phyloP scores from a whole-genome alignment of 129 eudicot genomes.

The Erigeron canadensis region DNA sequence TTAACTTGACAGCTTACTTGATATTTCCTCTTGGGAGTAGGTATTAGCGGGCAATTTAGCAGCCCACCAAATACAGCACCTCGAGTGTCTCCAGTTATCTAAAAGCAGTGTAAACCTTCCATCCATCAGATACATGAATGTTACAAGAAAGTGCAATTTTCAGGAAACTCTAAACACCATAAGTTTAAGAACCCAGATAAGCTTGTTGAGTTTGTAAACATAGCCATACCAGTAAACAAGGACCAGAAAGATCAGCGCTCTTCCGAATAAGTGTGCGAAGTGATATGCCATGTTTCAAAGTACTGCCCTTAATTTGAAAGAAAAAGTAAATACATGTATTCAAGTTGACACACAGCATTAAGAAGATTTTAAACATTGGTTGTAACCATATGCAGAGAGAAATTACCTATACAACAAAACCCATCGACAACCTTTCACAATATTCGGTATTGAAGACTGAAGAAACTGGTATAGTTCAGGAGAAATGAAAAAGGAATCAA shows the following conservation, averaged over 20 bases:
- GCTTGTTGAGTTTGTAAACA: slow-evolving; percentile 11
- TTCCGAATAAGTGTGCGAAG: slow-evolving; percentile 85
- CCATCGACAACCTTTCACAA: slow-evolving; percentile 94
- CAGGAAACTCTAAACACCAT: not conserved
- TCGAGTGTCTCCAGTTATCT: slow-evolving; percentile 84
- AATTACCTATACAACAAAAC: slow-evolving; percentile 84
- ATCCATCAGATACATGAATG: slow-evolving; percentile 11
- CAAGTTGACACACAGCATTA: slow-evolving; percentile 16
- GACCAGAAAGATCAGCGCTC: slow-evolving; percentile 80
- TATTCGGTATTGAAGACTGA: slow-evolving; percentile 79
- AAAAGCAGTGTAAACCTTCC: slow-evolving; percentile 12
- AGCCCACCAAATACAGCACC: slow-evolving; percentile 98
- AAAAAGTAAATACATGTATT: slow-evolving; percentile 29
- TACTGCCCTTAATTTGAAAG: slow-evolving; percentile 95
- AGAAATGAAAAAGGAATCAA: slow-evolving; percentile 68
- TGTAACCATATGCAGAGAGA: not conserved
- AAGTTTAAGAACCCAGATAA: not conserved
- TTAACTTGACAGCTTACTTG: slow-evolving; percentile 55
- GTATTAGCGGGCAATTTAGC: slow-evolving; percentile 75
- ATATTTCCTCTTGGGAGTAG: slow-evolving; percentile 83
- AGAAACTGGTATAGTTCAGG: slow-evolving; percentile 61
- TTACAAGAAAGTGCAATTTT: not conserved
- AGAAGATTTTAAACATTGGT: slow-evolving; percentile 1
- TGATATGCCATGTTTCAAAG: slow-evolving; percentile 86
- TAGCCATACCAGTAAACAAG: slow-evolving; percentile 76